Base-by-base conservation (phyloP, 2,329 filamentous ascomycete genomes). In the Phaeosphaeria sp. region DNA sequence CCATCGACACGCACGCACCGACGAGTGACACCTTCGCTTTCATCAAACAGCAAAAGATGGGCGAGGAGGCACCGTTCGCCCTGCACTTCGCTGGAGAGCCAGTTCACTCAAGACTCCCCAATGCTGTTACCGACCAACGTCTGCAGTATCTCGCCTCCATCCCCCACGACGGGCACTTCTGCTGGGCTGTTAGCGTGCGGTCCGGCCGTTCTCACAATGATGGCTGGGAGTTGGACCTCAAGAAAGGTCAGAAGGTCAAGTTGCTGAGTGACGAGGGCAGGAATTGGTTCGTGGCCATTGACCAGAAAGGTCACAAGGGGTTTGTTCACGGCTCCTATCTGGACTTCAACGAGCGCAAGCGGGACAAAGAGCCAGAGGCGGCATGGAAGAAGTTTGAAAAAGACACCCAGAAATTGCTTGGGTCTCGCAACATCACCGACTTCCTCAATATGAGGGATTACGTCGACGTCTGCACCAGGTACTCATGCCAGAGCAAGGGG, bases 271-370 rank as follows among this genome's bases (percentile, higher is more conserved):
- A 72, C 1, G 59, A 55, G 53, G 72, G 69, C 1, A 59, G 64
- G 6, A 48, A 66, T 9, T 76, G 73, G 74, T 67, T 53, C 22
- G 22, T 72, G 1, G 68, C 50, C 1, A 36, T 66, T 39, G 60
- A 63, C 7, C 50, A 18, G 20, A 36, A 54, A n/a, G 62, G 58
- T 1, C 0, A 48, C 4, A 58, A 62, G 27, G 74, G 72, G 1
- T 76, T 54, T 44, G 66, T 65, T 1, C 73, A 73, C 25, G 55
- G 58, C n/a, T 59, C 60, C 3, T 72, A 65, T 65, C 51, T 76
- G 6, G 58, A 65, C 20, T 71, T 72, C 58, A 55, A 44, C 22
- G n/a, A 18, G 20, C 22, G 51, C 11, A 54, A 62, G 27, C 50
- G 50, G 6, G 58, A 59, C 33, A 25, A 33, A 15, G 59, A 68